A percentile compares a stretch with the other conserved stretches of the same genome.
Conservation (phyloP, 768 basidiomycete genomes). For the Tephrocybe sp. region DNA sequence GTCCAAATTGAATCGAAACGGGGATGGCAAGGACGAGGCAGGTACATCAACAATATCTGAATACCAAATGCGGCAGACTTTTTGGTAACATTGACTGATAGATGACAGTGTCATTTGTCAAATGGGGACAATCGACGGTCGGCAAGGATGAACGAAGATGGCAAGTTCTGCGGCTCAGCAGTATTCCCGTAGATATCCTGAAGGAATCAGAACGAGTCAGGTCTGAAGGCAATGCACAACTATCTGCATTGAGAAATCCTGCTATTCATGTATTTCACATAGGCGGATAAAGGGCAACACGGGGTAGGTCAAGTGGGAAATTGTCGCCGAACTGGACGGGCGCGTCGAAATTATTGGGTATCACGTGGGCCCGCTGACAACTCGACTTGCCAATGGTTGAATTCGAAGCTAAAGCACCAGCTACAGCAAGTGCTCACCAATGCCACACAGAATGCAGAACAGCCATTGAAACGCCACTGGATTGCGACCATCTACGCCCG, state of each 20-base stretch:
- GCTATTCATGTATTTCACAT: not conserved
- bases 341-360: not conserved
- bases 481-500: no score
- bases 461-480: not conserved
- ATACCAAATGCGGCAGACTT: slow-evolving; percentile 8
- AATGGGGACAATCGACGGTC: slow-evolving; percentile 12
- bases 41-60: slow-evolving; percentile 10
- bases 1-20: slow-evolving; percentile 30
- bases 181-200: not conserved
- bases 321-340: not conserved
- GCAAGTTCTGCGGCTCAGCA: slow-evolving; percentile 3
- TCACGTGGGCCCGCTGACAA: not conserved
- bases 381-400: no score
- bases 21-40: slow-evolving; percentile 20
- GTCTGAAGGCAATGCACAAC: slow-evolving; percentile 10
- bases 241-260: not conserved
- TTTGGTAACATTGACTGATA: slow-evolving; percentile 11
- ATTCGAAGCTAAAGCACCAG: no score
- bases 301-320: not conserved
- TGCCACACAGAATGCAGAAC: not conserved
- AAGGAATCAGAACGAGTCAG: slow-evolving; percentile 14
- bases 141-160: slow-evolving; percentile 3
- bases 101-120: slow-evolving; percentile 12
- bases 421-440: no score
- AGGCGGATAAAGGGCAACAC: slow-evolving; percentile 1